Conservation (phyloP, 257 asterid species). For the Primulina tabacum region DNA sequence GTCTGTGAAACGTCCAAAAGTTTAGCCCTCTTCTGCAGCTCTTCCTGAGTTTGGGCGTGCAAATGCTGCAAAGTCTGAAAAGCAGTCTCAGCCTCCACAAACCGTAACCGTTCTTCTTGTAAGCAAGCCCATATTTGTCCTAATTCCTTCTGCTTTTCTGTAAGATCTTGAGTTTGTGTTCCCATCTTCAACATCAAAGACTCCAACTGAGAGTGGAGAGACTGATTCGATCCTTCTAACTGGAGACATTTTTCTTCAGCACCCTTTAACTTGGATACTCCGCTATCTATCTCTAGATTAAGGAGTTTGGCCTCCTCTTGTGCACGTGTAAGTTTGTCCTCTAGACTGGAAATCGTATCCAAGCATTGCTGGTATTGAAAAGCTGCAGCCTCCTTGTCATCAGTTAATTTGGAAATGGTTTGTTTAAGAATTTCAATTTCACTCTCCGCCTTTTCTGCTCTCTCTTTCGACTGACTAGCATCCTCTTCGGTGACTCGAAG, state of each 20-base stretch:
- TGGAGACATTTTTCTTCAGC: slow-evolving; percentile 67
- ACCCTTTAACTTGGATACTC: slow-evolving; percentile 62
- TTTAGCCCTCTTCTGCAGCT: slow-evolving; percentile 72
- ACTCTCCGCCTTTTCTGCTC: slow-evolving; percentile 73
- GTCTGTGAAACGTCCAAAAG: slow-evolving; percentile 46
- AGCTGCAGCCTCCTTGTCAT: slow-evolving; percentile 72
- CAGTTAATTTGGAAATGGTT: slow-evolving; percentile 48
- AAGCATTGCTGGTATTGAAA: slow-evolving; percentile 58
- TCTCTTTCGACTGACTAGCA: slow-evolving; percentile 49
- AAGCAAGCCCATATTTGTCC: slow-evolving; percentile 81
- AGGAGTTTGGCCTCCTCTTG: slow-evolving; percentile 65
- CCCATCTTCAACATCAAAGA: slow-evolving; percentile 69
- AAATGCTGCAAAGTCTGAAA: slow-evolving; percentile 90
- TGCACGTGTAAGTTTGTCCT: slow-evolving; percentile 53
- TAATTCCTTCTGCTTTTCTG: slow-evolving; percentile 83
- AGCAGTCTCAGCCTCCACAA: slow-evolving; percentile 95
- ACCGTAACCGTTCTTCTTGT: slow-evolving; percentile 86
- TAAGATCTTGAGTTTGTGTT: slow-evolving; percentile 74
- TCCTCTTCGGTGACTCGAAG: slow-evolving; percentile 63
- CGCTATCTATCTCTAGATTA: slow-evolving; percentile 53
- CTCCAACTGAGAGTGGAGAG: slow-evolving; percentile 83
- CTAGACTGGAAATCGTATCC: slow-evolving; percentile 57
- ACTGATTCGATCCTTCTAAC: slow-evolving; percentile 68
- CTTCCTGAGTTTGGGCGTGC: slow-evolving; percentile 89
- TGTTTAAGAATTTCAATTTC: slow-evolving; percentile 69